Conservation (phyloP, 2,329 filamentous ascomycete genomes). For the Colletotrichum sp. region DNA sequence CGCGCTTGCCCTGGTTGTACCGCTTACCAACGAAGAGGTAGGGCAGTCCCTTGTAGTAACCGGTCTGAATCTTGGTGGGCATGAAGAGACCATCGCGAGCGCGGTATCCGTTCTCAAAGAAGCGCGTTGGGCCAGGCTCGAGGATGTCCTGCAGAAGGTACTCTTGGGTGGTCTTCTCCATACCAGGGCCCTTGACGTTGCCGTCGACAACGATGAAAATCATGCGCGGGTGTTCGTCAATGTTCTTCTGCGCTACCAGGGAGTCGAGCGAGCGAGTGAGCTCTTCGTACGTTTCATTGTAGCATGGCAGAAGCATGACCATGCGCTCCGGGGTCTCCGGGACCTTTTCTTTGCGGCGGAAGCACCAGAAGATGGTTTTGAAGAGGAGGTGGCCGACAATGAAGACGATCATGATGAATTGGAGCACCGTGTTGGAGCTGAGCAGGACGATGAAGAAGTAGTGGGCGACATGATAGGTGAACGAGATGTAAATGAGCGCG, state of each 20-base stretch:
- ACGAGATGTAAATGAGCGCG: constrained; percentile 39
- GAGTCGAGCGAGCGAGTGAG: constrained; percentile 50
- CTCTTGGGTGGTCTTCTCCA: constrained; percentile 52
- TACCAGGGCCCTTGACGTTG: constrained; percentile 49
- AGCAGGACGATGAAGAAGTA: constrained; percentile 50
- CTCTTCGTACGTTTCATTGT: constrained; percentile 53
- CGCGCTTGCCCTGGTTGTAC: constrained; percentile 55
- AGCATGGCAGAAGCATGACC: constrained; percentile 53
- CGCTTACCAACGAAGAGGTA: constrained; percentile 54
- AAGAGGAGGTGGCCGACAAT: constrained; percentile 38
- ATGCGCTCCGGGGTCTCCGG: constrained; percentile 43
- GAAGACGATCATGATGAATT: constrained; percentile 46
- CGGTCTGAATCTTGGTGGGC: constrained; percentile 48
- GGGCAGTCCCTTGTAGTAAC: constrained; percentile 49
- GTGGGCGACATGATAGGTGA: constrained; percentile 43
- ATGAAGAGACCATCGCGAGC: constrained; percentile 51
- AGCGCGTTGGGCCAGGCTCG: constrained; percentile 33
- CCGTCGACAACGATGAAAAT: constrained; percentile 56
- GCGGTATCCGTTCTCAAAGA: constrained; percentile 48
- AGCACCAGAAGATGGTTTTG: constrained; percentile 32
- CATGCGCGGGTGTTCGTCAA: constrained; percentile 44
- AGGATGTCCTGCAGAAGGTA: constrained; percentile 54
- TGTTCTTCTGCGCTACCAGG: constrained; percentile 46
- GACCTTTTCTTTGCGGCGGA: constrained; percentile 32
- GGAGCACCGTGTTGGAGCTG: constrained; percentile 50